Conservation (phyloP, 495 filamentous ascomycete genomes). For the Bryoglossum gracile region DNA sequence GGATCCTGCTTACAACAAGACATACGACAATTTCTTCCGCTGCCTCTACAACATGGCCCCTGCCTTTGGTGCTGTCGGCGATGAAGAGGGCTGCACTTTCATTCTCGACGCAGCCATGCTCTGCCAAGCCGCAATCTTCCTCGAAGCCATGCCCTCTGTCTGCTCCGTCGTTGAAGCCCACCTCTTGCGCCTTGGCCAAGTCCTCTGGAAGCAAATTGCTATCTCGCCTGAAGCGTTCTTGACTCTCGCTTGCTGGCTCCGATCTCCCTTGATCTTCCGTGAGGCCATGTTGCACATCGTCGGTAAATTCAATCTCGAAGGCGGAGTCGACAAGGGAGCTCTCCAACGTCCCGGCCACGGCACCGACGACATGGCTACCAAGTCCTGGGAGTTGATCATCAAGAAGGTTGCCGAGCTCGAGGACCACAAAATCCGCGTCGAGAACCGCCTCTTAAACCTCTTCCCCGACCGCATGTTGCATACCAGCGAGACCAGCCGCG, state of each 20-base stretch:
- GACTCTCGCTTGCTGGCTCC: conserved; percentile 32
- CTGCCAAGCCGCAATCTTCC: conserved; percentile 35
- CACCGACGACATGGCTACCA: not conserved
- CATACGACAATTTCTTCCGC: conserved; percentile 35
- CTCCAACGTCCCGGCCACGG: not conserved
- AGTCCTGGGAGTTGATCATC: conserved; percentile 9
- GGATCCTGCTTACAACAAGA: not conserved
- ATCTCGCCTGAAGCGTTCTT: conserved; percentile 35
- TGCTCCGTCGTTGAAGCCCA: conserved; percentile 32
- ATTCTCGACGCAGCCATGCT: conserved; percentile 26
- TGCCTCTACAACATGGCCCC: conserved; percentile 37
- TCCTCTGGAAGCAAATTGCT: conserved; percentile 34
- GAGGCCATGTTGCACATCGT: conserved; percentile 43
- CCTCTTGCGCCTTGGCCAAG: conserved; percentile 33
- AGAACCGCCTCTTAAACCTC: conserved; percentile 24
- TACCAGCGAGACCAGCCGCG: conserved; percentile 5
- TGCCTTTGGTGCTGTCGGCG: conserved; percentile 20
- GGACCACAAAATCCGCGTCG: conserved; percentile 22
- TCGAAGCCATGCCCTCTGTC: conserved; percentile 32
- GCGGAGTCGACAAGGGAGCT: conserved; percentile 15
- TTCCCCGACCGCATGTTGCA: conserved; percentile 18
- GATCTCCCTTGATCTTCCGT: conserved; percentile 36
- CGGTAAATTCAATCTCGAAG: conserved; percentile 32
- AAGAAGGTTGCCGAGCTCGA: conserved; percentile 25
- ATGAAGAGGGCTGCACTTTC: not conserved